Base-by-base conservation (phyloP, 495 filamentous ascomycete species). In the Tuber umbilicatum region DNA sequence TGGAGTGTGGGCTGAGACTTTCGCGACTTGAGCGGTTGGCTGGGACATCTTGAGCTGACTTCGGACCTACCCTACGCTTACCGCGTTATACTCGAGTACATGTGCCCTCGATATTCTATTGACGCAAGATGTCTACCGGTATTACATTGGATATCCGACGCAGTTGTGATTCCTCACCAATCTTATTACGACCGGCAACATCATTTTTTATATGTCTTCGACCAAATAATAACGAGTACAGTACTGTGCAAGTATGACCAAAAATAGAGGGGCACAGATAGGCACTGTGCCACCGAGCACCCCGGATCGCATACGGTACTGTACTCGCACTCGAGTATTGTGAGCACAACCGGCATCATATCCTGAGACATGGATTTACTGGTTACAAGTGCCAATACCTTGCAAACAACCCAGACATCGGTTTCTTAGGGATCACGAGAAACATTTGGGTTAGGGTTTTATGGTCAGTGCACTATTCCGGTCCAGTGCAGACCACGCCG, bases 391-490 rank as follows among this genome's bases (percentile, higher is more conserved):
- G 31, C 27, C 55, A 64, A 64, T 64, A 64, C 55, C 27, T 64
- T 64, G 55, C 27, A 64, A 64, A 35, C 31, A 64, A 60, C 55
- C 55, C 55, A 35, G 19, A 27, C 55, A 64, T 64, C 14, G 27
- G 55, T 19, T 64, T 35, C 27, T 64, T 31, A 19, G 27, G 14
- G 31, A 64, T 64, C 55, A 64, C 55, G 55, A 64, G 55, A 64
- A 60, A 64, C 12, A 17, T 64, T 64, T 64, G 55, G 55, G 27
- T 64, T 64, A 64, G 55, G 55, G 55, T 64, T 64, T 35, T 64
- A 17, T 19, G 27, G 55, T 64, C 55, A 64, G 55, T 64, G 55
- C 55, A 19, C 55, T 64, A 35, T 64, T 64, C 55, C 27, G 55
- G 55, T 12, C 31, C 55, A 5, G 50, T 14, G 50, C 50, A 60